Conservation (phyloP, 2,329 filamentous ascomycete species). For the Fusarium albosuccineum region DNA sequence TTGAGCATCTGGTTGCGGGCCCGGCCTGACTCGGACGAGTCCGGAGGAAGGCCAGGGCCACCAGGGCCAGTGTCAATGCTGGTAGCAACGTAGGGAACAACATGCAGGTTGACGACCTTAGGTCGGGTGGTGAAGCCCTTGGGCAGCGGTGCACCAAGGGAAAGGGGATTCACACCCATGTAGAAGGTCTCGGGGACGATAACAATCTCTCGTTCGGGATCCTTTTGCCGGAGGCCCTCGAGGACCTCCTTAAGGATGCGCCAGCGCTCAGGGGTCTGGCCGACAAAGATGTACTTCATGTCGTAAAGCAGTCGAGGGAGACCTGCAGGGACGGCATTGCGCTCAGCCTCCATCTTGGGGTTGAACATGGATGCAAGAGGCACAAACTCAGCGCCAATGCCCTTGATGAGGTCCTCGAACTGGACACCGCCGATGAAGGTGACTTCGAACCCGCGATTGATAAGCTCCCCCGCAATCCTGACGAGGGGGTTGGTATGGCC, state of each 20-base stretch:
- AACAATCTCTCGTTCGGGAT: constrained; percentile 55
- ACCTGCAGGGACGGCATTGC: constrained; percentile 34
- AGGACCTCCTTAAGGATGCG: constrained; percentile 52
- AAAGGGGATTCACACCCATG: constrained; percentile 54
- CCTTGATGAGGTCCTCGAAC: constrained; percentile 52
- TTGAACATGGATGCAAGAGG: constrained; percentile 17
- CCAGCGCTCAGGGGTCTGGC: constrained; percentile 50
- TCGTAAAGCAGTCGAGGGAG: constrained; percentile 49
- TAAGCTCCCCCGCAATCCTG: constrained; percentile 53
- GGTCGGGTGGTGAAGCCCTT: constrained; percentile 52
- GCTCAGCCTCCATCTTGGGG: constrained; percentile 36
- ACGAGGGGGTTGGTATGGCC: constrained; percentile 51
- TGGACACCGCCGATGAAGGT: constrained; percentile 56
- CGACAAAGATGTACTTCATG: constrained; percentile 40
- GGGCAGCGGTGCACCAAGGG: constrained; percentile 54
- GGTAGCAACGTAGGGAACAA: constrained; percentile 51
- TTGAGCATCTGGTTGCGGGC: constrained; percentile 49
- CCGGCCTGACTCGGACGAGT: constrained; percentile 52
- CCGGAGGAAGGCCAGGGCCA: constrained; percentile 54
- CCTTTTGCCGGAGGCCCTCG: constrained; percentile 48
- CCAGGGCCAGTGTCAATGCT: constrained; percentile 57
- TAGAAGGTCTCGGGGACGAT: constrained; percentile 58
- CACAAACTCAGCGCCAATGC: constrained; percentile 55
- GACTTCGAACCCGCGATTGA: constrained; percentile 56
- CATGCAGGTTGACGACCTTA: constrained; percentile 56